A percentile compares a stretch with the other conserved stretches of the same genome.
phyloP scores from a whole-genome alignment of 1,139 yeast genomes.

The Kodamaea derodonti region DNA sequence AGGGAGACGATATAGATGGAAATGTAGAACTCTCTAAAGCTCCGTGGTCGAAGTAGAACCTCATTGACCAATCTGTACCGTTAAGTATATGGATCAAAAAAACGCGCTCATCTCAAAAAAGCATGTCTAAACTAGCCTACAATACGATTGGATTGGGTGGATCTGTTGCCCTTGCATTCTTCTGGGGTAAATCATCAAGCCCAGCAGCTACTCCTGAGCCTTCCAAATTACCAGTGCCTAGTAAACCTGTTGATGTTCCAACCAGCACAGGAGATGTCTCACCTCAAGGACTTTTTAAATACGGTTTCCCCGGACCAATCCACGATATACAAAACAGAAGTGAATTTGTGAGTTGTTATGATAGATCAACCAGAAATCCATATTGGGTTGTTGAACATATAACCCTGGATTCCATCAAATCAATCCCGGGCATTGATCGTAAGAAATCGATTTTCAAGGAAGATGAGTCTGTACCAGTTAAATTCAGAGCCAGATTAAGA shows the following conservation, averaged over 20 bases:
- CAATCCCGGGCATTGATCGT: slow-evolving; percentile 59
- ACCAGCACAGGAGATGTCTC: slow-evolving; percentile 38
- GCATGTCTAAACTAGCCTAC: slow-evolving; percentile 30
- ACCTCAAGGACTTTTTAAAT: slow-evolving; percentile 77
- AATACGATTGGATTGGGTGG: slow-evolving; percentile 35
- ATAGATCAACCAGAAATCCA: slow-evolving; percentile 82
- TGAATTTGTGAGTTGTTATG: slow-evolving; percentile 83
- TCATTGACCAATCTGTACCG: too few relatives aligned
- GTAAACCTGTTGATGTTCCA: slow-evolving; percentile 10
- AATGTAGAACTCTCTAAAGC: too few relatives aligned
- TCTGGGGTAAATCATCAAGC: slow-evolving; percentile 36
- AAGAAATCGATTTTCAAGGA: slow-evolving; percentile 80
- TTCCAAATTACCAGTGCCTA: slow-evolving; percentile 9
- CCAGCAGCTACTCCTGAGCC: slow-evolving; percentile 10
- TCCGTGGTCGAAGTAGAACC: too few relatives aligned
- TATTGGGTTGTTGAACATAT: slow-evolving; percentile 88
- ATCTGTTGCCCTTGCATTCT: slow-evolving; percentile 38
- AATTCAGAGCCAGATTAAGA: slow-evolving; percentile 68
- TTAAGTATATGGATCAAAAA: too few relatives aligned
- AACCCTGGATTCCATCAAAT: slow-evolving; percentile 64
- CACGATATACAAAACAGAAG: slow-evolving; percentile 73
- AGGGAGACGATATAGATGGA: too few relatives aligned
- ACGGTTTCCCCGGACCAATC: slow-evolving; percentile 93
- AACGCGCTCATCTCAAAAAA: neutral
- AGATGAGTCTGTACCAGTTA: slow-evolving; percentile 77